These are phyloP conservation scores for Xylaria grammica DNA, from an alignment of 495 filamentous ascomycete genomes.

Conservation along the genomic window DNA sequence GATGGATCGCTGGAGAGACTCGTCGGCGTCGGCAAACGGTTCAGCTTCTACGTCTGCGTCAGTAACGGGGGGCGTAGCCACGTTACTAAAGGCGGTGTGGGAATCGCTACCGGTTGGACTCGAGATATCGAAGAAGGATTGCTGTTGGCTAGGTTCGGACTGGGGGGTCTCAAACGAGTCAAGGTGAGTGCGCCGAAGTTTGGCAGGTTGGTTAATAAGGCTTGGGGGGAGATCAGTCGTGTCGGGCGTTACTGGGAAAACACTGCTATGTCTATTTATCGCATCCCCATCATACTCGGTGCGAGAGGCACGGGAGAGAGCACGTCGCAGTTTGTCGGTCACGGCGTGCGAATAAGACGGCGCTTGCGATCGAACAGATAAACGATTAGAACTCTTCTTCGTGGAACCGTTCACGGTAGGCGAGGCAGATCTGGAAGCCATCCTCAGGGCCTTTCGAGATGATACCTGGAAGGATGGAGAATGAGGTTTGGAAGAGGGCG, in stretches of 20 bases:
- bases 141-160: constrained; percentile 50
- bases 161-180: constrained; percentile 44
- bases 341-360: constrained; percentile 30
- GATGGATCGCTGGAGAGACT: constrained; percentile 45
- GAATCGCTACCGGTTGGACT: constrained; percentile 53
- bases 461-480: constrained; percentile 27
- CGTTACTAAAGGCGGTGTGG: constrained; percentile 55
- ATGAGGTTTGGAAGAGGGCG: constrained; percentile 28
- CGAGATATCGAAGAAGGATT: constrained; percentile 50
- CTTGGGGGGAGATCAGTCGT: constrained; percentile 42
- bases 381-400: constrained; percentile 36
- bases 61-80: constrained; percentile 62
- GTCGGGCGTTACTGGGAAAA: constrained; percentile 56
- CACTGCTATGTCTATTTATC: constrained; percentile 29
- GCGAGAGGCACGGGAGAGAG: constrained; percentile 35
- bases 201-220: constrained; percentile 35
- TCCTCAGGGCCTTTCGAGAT: constrained; percentile 26
- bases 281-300: constrained; percentile 32
- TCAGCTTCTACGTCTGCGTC: constrained; percentile 60
- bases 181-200: constrained; percentile 37
- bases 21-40: constrained; percentile 53
- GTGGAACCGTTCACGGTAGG: constrained; percentile 38
- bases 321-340: constrained; percentile 48
- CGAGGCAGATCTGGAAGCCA: constrained; percentile 37
- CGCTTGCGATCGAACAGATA: constrained; percentile 29